Conservation (phyloP, 768 basidiomycete genomes). For the Macrolepiota dolichaula region DNA sequence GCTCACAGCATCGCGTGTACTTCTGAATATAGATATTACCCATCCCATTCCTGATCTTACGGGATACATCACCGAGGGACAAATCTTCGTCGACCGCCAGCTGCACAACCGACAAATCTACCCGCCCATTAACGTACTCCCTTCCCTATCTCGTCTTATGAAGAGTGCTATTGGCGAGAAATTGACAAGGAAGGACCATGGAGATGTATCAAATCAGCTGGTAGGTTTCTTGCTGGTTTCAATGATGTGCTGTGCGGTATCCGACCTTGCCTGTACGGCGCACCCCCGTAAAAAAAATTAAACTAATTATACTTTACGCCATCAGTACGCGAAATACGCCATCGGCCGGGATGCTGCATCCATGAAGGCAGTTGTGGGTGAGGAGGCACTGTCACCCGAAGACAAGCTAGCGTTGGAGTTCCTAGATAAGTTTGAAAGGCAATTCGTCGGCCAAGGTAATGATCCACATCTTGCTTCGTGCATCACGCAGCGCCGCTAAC, state of each 20-base stretch:
- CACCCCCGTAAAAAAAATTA: neutral
- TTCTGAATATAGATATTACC: constrained; percentile 81
- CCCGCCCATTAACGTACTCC: constrained; percentile 98
- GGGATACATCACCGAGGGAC: constrained; percentile 99
- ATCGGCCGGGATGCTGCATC: constrained; percentile 95
- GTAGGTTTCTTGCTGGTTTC: constrained; percentile 40
- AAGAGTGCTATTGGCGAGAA: constrained; percentile 99
- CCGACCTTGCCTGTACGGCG: neutral
- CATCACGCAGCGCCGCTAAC: neutral
- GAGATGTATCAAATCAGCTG: constrained; percentile 98
- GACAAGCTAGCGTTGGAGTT: constrained; percentile 98
- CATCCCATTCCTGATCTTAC: constrained; percentile 99
- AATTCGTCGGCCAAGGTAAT: constrained; percentile 95
- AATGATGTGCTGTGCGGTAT: constrained; percentile 1
- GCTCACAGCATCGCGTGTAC: constrained; percentile 6
- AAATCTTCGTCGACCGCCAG: constrained; percentile 98
- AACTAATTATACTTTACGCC: constrained; percentile 9
- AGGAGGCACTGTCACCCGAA: constrained; percentile 92
- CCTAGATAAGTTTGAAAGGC: constrained; percentile 94
- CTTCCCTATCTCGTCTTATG: constrained; percentile 98
- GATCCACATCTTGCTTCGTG: constrained; percentile 12
- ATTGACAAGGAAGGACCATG: constrained; percentile 96
- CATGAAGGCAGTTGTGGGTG: constrained; percentile 99
- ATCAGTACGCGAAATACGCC: constrained; percentile 95
- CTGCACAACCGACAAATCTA: constrained; percentile 97